A percentile compares a stretch with the other conserved stretches of the same genome.
Conservation (phyloP, 1,284 basidiomycete species). For the Albatrellus sp. region DNA sequence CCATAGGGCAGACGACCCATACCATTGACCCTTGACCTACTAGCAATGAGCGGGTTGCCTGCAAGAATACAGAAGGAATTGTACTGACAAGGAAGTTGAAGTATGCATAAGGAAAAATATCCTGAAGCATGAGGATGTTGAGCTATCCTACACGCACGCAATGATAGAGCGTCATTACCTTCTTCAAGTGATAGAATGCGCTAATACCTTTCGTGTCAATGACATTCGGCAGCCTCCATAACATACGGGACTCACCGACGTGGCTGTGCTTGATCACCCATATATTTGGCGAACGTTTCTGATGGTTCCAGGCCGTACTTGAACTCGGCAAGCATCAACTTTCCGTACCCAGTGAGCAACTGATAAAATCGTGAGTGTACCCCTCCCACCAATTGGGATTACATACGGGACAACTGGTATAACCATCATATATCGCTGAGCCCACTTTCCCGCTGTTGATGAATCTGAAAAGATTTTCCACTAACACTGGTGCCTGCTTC, state of each 20-base stretch:
- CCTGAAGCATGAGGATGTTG: constrained; percentile 23
- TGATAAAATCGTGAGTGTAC: constrained; percentile 19
- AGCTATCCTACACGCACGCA: constrained; percentile 2
- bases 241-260: constrained; percentile 31
- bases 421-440: constrained; percentile 66
- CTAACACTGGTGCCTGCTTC: constrained; percentile 83
- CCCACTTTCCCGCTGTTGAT: constrained; percentile 63
- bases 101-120: constrained; percentile 84
- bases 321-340: constrained; percentile 86
- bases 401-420: constrained; percentile 74
- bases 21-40: constrained; percentile 60
- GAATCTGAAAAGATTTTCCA: constrained; percentile 76
- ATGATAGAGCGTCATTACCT: constrained; percentile 27
- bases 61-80: neutral
- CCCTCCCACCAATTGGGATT: neutral
- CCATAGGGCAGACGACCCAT: constrained; percentile 35
- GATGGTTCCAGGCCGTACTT: constrained; percentile 80
- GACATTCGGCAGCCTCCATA: constrained; percentile 3
- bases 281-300: constrained; percentile 64
- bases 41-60: constrained; percentile 6
- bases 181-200: constrained; percentile 87
- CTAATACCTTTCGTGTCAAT: constrained; percentile 21
- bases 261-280: constrained; percentile 63
- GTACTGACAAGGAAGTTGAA: constrained; percentile 69
- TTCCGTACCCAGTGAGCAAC: constrained; percentile 75